Evolutionary conservation across 805 yeast genomes (phyloP).

Genomic region (Candida boidinii): DNA sequence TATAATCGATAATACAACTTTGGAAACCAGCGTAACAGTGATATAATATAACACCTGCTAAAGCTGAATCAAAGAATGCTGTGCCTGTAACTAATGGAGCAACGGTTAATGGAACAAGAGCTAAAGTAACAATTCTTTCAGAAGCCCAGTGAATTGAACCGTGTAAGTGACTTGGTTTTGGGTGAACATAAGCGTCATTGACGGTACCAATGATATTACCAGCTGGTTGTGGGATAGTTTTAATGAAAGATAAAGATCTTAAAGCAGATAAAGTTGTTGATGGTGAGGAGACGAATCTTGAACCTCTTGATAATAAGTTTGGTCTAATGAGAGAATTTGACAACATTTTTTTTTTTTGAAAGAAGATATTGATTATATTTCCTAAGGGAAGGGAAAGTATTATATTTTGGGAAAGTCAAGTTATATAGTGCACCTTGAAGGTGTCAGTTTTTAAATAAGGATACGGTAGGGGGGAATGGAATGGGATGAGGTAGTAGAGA

Average conservation of each 20-base stretch:
- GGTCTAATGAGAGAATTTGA: no score
- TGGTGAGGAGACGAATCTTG: no score
- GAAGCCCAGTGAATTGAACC: slow-evolving; percentile 94
- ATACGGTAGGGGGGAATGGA: no score
- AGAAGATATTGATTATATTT: no score
- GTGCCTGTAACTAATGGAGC: slow-evolving; percentile 75
- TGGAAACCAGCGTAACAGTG: slow-evolving; percentile 85
- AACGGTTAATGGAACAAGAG: slow-evolving; percentile 68
- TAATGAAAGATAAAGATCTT: slow-evolving; percentile 16
- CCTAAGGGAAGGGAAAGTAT: no score
- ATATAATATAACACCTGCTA: slow-evolving; percentile 56
- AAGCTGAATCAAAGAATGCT: slow-evolving; percentile 64
- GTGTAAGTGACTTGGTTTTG: slow-evolving; percentile 52
- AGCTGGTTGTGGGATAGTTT: slow-evolving; percentile 57
- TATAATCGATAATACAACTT: slow-evolving; percentile 87
- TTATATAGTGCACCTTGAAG: no score
- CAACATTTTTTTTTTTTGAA: no score
- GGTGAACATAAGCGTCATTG: slow-evolving; percentile 75
- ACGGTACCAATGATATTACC: slow-evolving; percentile 90
- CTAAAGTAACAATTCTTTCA: slow-evolving; percentile 64
- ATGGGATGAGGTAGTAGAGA: no score
- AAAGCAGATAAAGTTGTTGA: slow-evolving; percentile 11
- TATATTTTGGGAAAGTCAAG: no score
- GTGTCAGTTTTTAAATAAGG: no score
- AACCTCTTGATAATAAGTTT: no score